phyloP scores from a whole-genome alignment of 108 stramenopile genomes.

The Asterionellopsis glacialis region DNA sequence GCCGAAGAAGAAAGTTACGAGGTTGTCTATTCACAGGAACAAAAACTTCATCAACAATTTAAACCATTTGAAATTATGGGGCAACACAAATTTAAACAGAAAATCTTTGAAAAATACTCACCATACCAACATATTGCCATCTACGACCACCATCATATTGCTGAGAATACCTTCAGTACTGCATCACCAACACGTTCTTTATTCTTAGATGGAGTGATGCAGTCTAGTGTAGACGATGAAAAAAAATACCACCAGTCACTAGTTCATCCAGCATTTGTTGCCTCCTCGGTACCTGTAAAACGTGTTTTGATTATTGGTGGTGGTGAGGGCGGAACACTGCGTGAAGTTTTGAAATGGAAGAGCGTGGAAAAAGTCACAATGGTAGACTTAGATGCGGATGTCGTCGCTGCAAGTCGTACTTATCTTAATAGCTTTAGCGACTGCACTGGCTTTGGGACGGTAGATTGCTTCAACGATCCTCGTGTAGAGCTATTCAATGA shows the following conservation, averaged over 20 bases:
- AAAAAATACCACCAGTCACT: constrained; percentile 88
- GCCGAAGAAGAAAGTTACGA: too few relatives aligned
- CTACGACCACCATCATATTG: neutral
- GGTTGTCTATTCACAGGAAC: too few relatives aligned
- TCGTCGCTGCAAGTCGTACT: constrained; percentile 46
- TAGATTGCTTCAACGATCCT: constrained; percentile 67
- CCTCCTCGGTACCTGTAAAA: constrained; percentile 68
- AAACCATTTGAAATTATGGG: too few relatives aligned
- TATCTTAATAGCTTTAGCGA: constrained; percentile 52
- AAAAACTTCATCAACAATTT: too few relatives aligned
- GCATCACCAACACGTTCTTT: constrained; percentile 16
- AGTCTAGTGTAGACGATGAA: constrained; percentile 58
- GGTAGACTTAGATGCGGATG: constrained; percentile 82
- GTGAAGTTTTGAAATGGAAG: constrained; percentile 80
- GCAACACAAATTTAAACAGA: too few relatives aligned
- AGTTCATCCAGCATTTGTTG: constrained; percentile 93
- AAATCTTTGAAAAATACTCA: neutral
- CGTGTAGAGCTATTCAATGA: constrained; percentile 32
- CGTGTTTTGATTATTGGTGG: constrained; percentile 66
- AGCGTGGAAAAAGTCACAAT: constrained; percentile 78
- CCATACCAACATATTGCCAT: constrained; percentile 1
- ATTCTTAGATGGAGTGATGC: constrained; percentile 67
- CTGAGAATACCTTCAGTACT: too few relatives aligned
- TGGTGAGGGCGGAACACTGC: constrained; percentile 70
- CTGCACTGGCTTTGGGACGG: constrained; percentile 35